Evolutionary conservation across 176 grass and related monocot species (phyloP).

Genomic region (Guadua angustifolia): DNA sequence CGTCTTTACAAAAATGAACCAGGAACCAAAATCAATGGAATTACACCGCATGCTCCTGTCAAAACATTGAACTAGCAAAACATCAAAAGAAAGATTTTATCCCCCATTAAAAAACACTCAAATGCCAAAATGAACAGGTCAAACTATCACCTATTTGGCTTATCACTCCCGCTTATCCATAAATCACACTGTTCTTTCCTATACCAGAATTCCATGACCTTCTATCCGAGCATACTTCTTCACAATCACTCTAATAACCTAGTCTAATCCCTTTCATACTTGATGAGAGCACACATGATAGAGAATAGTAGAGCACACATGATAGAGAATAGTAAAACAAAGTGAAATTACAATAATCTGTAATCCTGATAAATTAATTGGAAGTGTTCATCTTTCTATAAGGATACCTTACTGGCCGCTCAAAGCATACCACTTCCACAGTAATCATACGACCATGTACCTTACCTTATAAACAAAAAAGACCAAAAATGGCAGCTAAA

Average conservation of each 20-base stretch:
- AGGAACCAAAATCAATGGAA: neutral
- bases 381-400: conserved; percentile 32
- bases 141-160: neutral
- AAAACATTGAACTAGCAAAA: too few species aligned
- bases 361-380: conserved; percentile 40
- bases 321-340: neutral
- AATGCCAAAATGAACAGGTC: neutral
- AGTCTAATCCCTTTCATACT: conserved; percentile 5
- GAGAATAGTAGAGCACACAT: neutral
- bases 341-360: conserved; percentile 30
- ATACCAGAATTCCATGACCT: neutral
- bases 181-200: conserved; percentile 3
- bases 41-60: too few species aligned
- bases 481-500: conserved; percentile 17
- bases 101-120: too few species aligned
- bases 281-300: neutral
- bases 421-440: conserved; percentile 28
- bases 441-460: conserved; percentile 19
- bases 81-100: too few species aligned
- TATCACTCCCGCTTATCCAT: neutral
- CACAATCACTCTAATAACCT: neutral
- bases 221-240: conserved; percentile 16
- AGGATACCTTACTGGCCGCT: neutral
- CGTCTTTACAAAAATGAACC: neutral
- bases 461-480: conserved; percentile 36